These are phyloP conservation scores for Apiotrichum siamense DNA, from an alignment of 1,284 basidiomycete genomes.

Conservation along the genomic window DNA sequence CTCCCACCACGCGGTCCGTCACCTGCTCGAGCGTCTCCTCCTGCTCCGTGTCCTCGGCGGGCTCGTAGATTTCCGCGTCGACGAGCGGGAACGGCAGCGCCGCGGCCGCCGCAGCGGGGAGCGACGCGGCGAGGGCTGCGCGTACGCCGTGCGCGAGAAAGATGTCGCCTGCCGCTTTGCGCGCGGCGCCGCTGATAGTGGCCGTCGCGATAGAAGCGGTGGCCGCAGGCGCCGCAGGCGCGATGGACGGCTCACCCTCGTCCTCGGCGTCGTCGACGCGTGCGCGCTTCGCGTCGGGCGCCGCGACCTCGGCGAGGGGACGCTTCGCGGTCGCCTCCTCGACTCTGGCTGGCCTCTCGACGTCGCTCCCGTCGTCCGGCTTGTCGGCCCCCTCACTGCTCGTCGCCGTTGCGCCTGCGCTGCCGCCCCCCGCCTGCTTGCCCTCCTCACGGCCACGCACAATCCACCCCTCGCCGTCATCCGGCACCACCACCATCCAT, in stretches of 20 bases:
- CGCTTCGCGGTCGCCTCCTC: constrained; percentile 4
- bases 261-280: constrained; percentile 7
- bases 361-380: too few relatives aligned
- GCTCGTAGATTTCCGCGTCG: constrained; percentile 45
- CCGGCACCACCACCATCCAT: constrained; percentile 43
- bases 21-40: constrained; percentile 42
- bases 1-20: constrained; percentile 32
- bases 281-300: constrained; percentile 3
- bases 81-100: constrained; percentile 39
- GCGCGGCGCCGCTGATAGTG: too few relatives aligned
- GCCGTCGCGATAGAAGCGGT: background rate
- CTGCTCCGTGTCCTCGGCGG: constrained; percentile 33
- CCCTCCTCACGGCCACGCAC: too few relatives aligned
- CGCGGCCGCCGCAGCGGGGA: constrained; percentile 19
- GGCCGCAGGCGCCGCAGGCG: background rate
- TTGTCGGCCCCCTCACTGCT: too few relatives aligned
- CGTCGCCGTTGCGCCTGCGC: too few relatives aligned
- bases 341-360: too few relatives aligned
- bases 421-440: too few relatives aligned
- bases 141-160: constrained; percentile 40
- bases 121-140: constrained; percentile 17
- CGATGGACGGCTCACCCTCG: background rate
- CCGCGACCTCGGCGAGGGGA: constrained; percentile 3
- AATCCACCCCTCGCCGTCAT: constrained; percentile 14
- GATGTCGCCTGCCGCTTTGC: constrained; percentile 37